These are phyloP conservation scores for Mycena rosella DNA, from an alignment of 768 basidiomycete species.

Conservation along the genomic window DNA sequence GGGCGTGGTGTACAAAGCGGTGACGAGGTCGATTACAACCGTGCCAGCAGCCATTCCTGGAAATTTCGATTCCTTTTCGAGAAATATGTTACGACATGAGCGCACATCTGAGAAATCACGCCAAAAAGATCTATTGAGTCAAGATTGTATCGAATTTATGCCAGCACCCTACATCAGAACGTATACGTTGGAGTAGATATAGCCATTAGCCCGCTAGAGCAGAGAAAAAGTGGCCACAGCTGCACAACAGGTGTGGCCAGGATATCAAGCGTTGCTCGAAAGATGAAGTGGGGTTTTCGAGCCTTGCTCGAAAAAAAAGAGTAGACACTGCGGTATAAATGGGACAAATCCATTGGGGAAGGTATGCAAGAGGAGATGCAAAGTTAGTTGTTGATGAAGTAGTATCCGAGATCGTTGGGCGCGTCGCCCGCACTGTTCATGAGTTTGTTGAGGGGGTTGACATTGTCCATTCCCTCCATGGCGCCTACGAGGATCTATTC, in stretches of 20 bases:
- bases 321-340: slow-evolving; percentile 29
- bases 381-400: slow-evolving; percentile 36
- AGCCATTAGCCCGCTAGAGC: slow-evolving; percentile 33
- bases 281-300: slow-evolving; percentile 10
- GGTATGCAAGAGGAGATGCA: slow-evolving; percentile 1
- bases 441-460: slow-evolving; percentile 68
- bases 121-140: not conserved
- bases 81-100: not conserved
- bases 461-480: slow-evolving; percentile 60
- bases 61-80: slow-evolving; percentile 15
- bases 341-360: slow-evolving; percentile 19
- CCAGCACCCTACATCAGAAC: slow-evolving; percentile 23
- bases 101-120: not conserved
- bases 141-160: slow-evolving; percentile 21
- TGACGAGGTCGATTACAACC: not conserved
- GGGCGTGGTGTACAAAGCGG: not conserved
- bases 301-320: slow-evolving; percentile 20
- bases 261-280: slow-evolving; percentile 25
- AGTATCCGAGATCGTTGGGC: slow-evolving; percentile 60
- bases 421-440: slow-evolving; percentile 55
- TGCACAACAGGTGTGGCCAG: slow-evolving; percentile 36
- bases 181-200: slow-evolving; percentile 29
- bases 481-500: slow-evolving; percentile 22
- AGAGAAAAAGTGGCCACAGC: slow-evolving; percentile 29
- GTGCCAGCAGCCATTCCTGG: not conserved